These are phyloP conservation scores for Aspergillus unguis DNA, from an alignment of 2,329 filamentous ascomycete genomes.

Conservation along the genomic window DNA sequence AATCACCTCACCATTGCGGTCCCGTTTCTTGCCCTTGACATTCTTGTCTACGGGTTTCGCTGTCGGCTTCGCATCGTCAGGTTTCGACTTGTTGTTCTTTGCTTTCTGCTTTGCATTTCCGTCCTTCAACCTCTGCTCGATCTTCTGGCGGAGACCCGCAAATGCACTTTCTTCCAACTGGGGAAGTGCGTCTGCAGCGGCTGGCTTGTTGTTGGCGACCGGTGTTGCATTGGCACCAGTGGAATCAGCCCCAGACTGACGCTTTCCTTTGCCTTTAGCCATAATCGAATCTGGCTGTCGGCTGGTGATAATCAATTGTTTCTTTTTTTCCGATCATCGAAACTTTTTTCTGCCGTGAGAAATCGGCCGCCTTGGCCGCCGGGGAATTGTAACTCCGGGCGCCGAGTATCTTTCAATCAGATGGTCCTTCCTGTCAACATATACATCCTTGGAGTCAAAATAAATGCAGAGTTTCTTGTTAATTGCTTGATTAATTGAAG, in stretches of 20 bases:
- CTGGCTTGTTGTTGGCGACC: slow-evolving; percentile 11
- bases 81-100: slow-evolving; percentile 28
- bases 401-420: not conserved
- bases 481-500: too few species aligned
- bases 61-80: slow-evolving; percentile 22
- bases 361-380: slow-evolving; percentile 23
- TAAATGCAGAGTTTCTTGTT: too few species aligned
- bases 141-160: slow-evolving; percentile 41
- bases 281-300: slow-evolving; percentile 25
- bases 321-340: slow-evolving; percentile 24
- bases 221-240: slow-evolving; percentile 18
- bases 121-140: slow-evolving; percentile 40
- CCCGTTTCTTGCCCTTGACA: slow-evolving; percentile 44
- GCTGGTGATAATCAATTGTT: slow-evolving; percentile 18
- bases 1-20: slow-evolving; percentile 46
- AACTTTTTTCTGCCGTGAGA: slow-evolving; percentile 34
- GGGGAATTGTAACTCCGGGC: slow-evolving; percentile 25
- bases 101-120: slow-evolving; percentile 30
- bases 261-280: slow-evolving; percentile 39
- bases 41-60: slow-evolving; percentile 23
- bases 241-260: slow-evolving; percentile 26
- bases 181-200: slow-evolving; percentile 27
- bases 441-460: too few species aligned
- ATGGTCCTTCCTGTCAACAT: too few species aligned
- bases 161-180: slow-evolving; percentile 39